Evolutionary conservation across 1,139 yeast genomes (phyloP).

Genomic region (Kurtzmaniella quercitrusa): DNA sequence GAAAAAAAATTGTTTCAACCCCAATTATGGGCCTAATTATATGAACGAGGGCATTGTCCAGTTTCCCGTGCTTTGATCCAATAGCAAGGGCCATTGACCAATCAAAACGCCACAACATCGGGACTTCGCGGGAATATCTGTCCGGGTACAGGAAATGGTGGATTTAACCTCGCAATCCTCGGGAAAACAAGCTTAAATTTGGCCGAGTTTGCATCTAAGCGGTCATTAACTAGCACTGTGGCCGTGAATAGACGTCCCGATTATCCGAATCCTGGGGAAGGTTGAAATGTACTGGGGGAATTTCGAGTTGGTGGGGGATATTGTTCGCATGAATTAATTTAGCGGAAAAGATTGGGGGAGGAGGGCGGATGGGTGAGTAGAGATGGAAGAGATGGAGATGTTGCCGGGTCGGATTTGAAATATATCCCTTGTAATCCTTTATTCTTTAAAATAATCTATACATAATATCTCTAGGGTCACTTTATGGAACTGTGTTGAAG

Average conservation of each 20-base stretch:
- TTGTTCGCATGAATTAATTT: too few relatives aligned
- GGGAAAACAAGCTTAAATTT: not conserved
- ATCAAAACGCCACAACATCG: not conserved
- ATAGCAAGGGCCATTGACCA: not conserved
- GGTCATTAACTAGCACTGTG: not conserved
- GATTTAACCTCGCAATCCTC: slow-evolving; percentile 1
- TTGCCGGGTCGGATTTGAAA: not conserved
- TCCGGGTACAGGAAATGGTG: not conserved
- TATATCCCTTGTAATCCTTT: too few relatives aligned
- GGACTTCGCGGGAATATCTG: not conserved
- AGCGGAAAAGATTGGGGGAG: too few relatives aligned
- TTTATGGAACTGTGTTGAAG: too few relatives aligned
- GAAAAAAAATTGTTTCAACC: not conserved
- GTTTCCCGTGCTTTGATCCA: slow-evolving; percentile 1
- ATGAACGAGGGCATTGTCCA: not conserved
- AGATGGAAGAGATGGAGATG: too few relatives aligned
- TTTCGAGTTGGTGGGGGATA: too few relatives aligned
- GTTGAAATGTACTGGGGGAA: too few relatives aligned
- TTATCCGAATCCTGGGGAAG: slow-evolving; percentile 1
- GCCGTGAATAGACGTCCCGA: not conserved
- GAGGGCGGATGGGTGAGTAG: too few relatives aligned
- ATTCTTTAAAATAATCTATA: too few relatives aligned
- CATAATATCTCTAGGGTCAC: too few relatives aligned
- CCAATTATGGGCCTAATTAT: not conserved
- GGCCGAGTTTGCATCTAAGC: not conserved